Conservation (phyloP, 176 grass and related monocot genomes). For the Lolium perenne region DNA sequence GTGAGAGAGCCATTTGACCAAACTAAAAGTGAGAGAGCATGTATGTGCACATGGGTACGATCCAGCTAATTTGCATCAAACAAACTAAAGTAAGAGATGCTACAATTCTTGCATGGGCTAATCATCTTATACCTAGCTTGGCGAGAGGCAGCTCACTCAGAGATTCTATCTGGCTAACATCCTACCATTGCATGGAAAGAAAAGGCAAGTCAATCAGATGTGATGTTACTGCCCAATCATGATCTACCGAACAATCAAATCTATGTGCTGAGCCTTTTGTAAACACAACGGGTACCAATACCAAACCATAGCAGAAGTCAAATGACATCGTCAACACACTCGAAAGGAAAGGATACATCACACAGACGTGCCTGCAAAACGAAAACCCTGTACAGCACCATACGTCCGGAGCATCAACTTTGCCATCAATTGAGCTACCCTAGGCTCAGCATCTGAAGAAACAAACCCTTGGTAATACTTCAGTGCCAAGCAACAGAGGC, state of each 20-base stretch:
- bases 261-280: background rate
- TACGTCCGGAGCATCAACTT: conserved; percentile 30
- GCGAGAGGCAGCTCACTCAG: background rate
- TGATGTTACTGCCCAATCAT: background rate
- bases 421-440: conserved; percentile 33
- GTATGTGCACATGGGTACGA: background rate
- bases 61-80: background rate
- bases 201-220: background rate
- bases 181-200: too few species aligned
- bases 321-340: conserved; percentile 21
- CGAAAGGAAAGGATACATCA: conserved; percentile 13
- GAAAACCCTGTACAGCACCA: conserved; percentile 48
- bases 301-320: background rate
- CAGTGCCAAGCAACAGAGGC: conserved; percentile 15
- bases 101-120: conserved; percentile 1
- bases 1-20: conserved; percentile 35
- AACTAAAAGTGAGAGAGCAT: background rate
- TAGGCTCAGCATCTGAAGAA: conserved; percentile 39
- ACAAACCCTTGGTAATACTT: background rate
- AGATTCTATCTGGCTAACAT: background rate
- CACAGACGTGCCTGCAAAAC: conserved; percentile 15
- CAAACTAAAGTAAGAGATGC: background rate
- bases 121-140: background rate
- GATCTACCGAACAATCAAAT: background rate
- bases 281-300: background rate